Evolutionary conservation across 2,329 filamentous ascomycete species (phyloP).

Genomic region (Xylariaceae sp.): DNA sequence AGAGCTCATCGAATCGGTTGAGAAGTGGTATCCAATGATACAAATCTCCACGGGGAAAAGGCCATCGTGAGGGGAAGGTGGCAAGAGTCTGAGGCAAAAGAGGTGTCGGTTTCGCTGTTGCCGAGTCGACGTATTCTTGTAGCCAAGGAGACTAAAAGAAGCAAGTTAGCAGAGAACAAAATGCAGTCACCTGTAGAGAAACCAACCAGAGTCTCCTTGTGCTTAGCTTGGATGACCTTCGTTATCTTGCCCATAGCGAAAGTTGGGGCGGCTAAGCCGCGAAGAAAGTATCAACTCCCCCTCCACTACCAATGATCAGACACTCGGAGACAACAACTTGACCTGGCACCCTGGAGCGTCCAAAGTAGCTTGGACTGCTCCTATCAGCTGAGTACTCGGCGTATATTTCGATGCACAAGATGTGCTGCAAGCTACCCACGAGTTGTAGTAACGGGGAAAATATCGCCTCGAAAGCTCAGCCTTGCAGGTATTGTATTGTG

Average conservation of each 20-base stretch:
- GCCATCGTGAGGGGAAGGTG: slow-evolving; percentile 88
- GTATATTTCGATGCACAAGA: slow-evolving; percentile 27
- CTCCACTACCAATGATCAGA: slow-evolving; percentile 58
- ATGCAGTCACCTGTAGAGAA: not conserved
- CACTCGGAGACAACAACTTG: slow-evolving; percentile 50
- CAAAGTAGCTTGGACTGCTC: slow-evolving; percentile 39
- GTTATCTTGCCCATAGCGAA: slow-evolving; percentile 72
- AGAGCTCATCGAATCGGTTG: slow-evolving; percentile 88
- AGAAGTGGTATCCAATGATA: slow-evolving; percentile 98
- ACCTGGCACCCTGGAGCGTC: slow-evolving; percentile 36
- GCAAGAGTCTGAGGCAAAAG: slow-evolving; percentile 78
- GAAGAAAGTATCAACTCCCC: slow-evolving; percentile 55
- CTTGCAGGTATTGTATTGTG: slow-evolving; percentile 34
- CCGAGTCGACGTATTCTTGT: slow-evolving; percentile 76
- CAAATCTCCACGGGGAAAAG: slow-evolving; percentile 91
- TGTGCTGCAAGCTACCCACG: slow-evolving; percentile 18
- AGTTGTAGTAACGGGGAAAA: slow-evolving; percentile 25
- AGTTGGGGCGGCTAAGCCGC: slow-evolving; percentile 65
- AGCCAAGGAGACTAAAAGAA: slow-evolving; percentile 80
- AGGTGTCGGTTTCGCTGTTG: slow-evolving; percentile 72
- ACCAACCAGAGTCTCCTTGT: slow-evolving; percentile 70
- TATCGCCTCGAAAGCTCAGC: slow-evolving; percentile 35
- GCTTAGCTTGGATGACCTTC: slow-evolving; percentile 70
- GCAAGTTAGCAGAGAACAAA: slow-evolving; percentile 25
- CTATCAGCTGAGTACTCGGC: slow-evolving; percentile 25